phyloP scores from a whole-genome alignment of 805 yeast genomes.

The Teunomyces pallodes region DNA sequence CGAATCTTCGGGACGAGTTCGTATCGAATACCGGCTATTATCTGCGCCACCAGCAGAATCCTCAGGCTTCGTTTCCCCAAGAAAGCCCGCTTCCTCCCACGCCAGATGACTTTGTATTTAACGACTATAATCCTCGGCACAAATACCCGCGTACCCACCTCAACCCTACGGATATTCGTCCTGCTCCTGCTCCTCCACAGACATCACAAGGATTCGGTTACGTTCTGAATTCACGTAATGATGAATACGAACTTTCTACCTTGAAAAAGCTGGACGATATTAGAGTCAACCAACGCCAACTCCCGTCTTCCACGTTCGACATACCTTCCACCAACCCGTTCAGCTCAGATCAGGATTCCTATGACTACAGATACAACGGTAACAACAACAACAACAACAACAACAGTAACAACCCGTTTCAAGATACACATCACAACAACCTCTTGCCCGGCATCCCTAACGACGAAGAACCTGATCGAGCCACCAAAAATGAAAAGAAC shows the following conservation, averaged over 20 bases:
- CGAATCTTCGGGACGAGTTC: background rate
- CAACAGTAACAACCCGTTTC: background rate
- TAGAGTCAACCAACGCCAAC: background rate
- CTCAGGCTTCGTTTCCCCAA: background rate
- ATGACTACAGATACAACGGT: background rate
- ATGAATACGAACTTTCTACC: slow-evolving; percentile 9
- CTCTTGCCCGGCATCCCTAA: background rate
- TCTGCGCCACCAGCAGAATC: background rate
- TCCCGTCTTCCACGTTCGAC: background rate
- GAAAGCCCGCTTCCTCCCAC: background rate
- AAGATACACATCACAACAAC: slow-evolving; percentile 1
- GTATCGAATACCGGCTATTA: background rate
- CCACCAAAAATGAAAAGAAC: slow-evolving; percentile 11
- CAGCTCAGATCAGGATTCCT: background rate
- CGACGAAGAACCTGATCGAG: background rate
- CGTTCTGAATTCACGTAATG: background rate
- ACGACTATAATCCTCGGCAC: background rate
- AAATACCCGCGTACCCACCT: slow-evolving; percentile 2
- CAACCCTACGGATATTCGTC: background rate
- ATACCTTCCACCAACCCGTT: slow-evolving; percentile 7
- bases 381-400: background rate
- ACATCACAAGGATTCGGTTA: background rate
- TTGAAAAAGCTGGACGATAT: background rate
- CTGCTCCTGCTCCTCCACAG: slow-evolving; percentile 2
- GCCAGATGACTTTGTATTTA: slow-evolving; percentile 4